Conservation (phyloP, 139 green algal genomes). For the Chlorella sp. region DNA sequence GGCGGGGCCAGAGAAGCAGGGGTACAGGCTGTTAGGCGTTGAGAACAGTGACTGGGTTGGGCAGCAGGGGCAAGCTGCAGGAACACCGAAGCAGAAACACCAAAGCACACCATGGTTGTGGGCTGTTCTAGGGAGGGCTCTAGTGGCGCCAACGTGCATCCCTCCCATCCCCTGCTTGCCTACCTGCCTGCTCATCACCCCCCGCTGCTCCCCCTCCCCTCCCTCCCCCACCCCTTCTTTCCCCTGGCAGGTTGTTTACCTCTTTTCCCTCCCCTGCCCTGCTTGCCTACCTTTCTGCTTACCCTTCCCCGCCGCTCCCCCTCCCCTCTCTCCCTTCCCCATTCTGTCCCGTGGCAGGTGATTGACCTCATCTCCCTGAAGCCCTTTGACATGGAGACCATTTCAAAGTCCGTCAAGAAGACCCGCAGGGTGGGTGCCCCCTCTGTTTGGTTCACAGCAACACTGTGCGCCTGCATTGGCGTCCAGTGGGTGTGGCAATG, state of each 20-base stretch:
- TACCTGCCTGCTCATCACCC: too few relatives aligned
- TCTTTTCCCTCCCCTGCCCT: slow-evolving; percentile 80
- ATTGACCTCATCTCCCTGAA: slow-evolving; percentile 98
- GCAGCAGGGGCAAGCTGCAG: too few relatives aligned
- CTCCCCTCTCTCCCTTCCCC: not conserved
- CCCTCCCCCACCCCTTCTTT: not conserved
- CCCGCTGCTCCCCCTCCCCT: not conserved
- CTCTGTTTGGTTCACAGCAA: too few relatives aligned
- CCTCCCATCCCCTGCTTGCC: too few relatives aligned
- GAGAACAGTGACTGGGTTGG: too few relatives aligned
- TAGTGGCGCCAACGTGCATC: too few relatives aligned
- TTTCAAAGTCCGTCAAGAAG: slow-evolving; percentile 89
- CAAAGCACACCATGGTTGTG: not conserved
- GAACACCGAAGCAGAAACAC: too few relatives aligned
- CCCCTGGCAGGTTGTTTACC: slow-evolving; percentile 86
- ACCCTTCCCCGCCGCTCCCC: too few relatives aligned
- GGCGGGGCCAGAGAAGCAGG: slow-evolving; percentile 37
- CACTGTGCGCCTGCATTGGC: too few relatives aligned
- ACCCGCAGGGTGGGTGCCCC: slow-evolving; percentile 56
- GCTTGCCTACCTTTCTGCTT: not conserved
- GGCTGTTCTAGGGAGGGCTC: not conserved
- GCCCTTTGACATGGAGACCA: slow-evolving; percentile 97
- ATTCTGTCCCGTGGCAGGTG: slow-evolving; percentile 68
- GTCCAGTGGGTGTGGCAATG: too few relatives aligned
- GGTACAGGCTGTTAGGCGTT: too few relatives aligned